These are phyloP conservation scores for Phytopythium sindhum DNA, from an alignment of 352 stramenopile species.

Conservation along the genomic window DNA sequence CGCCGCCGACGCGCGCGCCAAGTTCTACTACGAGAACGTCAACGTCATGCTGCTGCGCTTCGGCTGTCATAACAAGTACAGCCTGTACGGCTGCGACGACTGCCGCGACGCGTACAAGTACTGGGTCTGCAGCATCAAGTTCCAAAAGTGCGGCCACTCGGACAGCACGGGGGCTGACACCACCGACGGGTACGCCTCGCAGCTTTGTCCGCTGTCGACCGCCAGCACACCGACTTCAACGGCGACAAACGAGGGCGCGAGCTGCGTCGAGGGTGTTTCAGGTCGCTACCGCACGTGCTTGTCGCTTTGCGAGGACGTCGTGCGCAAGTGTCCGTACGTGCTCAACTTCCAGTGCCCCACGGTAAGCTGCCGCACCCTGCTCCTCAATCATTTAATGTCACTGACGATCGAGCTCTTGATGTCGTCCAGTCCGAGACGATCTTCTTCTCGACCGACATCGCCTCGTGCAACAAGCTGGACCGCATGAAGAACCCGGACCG, in stretches of 20 bases:
- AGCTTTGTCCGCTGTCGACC: constrained; percentile 26
- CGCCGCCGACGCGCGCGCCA: constrained; percentile 53
- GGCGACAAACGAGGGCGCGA: constrained; percentile 5
- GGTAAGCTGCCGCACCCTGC: constrained; percentile 18
- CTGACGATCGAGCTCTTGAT: background rate
- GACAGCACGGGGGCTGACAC: constrained; percentile 11
- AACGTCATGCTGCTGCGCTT: constrained; percentile 81
- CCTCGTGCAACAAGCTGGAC: constrained; percentile 76
- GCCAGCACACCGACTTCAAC: constrained; percentile 3
- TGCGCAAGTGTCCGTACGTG: constrained; percentile 82
- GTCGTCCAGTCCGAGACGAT: constrained; percentile 48
- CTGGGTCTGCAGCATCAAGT: constrained; percentile 85
- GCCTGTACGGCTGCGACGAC: constrained; percentile 76
- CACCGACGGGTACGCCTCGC: constrained; percentile 13
- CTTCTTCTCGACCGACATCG: constrained; percentile 72
- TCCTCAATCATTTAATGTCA: background rate
- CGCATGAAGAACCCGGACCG: constrained; percentile 62
- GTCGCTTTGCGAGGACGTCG: constrained; percentile 82
- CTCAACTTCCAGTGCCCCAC: constrained; percentile 81
- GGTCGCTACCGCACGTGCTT: constrained; percentile 64
- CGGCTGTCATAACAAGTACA: constrained; percentile 77
- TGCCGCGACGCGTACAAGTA: constrained; percentile 89
- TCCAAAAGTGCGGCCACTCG: constrained; percentile 57
- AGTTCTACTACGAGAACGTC: constrained; percentile 78
- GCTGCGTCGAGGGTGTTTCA: constrained; percentile 40